Evolutionary conservation across 768 basidiomycete genomes (phyloP).

Genomic region (Gyrodon lividus): DNA sequence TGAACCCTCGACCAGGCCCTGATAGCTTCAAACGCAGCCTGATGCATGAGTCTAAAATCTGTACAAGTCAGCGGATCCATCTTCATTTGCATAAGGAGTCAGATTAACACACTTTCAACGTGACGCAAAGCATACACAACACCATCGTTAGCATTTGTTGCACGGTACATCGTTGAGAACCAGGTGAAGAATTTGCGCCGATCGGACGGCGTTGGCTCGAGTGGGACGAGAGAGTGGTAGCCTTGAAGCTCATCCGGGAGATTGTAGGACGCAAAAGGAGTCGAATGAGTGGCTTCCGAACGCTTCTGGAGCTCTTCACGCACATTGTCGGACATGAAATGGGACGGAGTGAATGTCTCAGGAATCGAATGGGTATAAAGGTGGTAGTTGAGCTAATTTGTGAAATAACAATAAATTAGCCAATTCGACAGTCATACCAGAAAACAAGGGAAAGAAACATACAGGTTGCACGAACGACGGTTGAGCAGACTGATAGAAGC

Average conservation of each 20-base stretch:
- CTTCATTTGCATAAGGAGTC: not conserved
- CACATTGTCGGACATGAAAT: conserved; percentile 84
- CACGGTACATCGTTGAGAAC: conserved; percentile 83
- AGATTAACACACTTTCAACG: conserved; percentile 67
- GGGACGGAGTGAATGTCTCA: conserved; percentile 52
- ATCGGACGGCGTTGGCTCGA: conserved; percentile 60
- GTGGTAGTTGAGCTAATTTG: conserved; percentile 81
- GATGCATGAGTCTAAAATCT: conserved; percentile 85
- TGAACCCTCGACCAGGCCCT: conserved; percentile 83
- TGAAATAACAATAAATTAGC: not conserved
- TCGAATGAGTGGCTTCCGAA: conserved; percentile 41
- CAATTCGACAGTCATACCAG: not conserved
- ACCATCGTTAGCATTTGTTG: conserved; percentile 75
- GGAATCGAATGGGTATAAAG: conserved; percentile 78
- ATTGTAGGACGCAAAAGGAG: conserved; percentile 43
- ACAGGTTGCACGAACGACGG: conserved; percentile 68
- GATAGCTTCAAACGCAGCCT: conserved; percentile 76
- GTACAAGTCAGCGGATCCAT: conserved; percentile 6
- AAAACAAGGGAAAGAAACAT: conserved; percentile 18
- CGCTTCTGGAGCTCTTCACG: conserved; percentile 58
- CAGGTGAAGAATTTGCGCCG: conserved; percentile 77
- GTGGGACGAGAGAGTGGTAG: conserved; percentile 82
- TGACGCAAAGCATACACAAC: conserved; percentile 74
- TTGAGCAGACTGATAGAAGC: conserved; percentile 41
- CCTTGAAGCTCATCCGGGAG: conserved; percentile 88